phyloP scores from a whole-genome alignment of 768 basidiomycete genomes.

The Pisolithus tinctorius region DNA sequence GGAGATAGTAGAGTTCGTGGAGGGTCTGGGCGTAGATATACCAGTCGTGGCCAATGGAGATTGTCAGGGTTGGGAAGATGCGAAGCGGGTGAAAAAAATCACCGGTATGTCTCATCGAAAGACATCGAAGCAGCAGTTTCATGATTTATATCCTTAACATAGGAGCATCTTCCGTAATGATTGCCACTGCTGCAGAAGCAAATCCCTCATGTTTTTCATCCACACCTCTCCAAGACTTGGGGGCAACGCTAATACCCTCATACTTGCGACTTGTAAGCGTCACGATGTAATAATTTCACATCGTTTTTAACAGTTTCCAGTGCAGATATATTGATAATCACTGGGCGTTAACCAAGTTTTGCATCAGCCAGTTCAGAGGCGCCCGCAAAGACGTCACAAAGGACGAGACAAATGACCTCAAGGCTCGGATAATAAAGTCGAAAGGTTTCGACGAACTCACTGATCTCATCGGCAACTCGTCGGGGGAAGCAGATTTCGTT shows the following conservation, averaged over 20 bases:
- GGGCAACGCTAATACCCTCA: slow-evolving; percentile 59
- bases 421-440: slow-evolving; percentile 47
- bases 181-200: slow-evolving; percentile 89
- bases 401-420: slow-evolving; percentile 48
- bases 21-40: slow-evolving; percentile 64
- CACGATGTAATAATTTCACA: not conserved
- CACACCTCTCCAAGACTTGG: slow-evolving; percentile 61
- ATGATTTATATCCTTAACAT: not conserved
- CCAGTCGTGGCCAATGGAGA: slow-evolving; percentile 95
- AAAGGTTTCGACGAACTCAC: slow-evolving; percentile 56
- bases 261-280: slow-evolving; percentile 66
- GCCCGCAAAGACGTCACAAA: slow-evolving; percentile 50
- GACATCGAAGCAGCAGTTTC: not conserved
- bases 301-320: slow-evolving; percentile 30
- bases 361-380: slow-evolving; percentile 75
- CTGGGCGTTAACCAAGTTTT: slow-evolving; percentile 85
- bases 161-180: slow-evolving; percentile 92
- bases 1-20: slow-evolving; percentile 85
- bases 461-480: slow-evolving; percentile 45
- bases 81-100: slow-evolving; percentile 59
- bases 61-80: slow-evolving; percentile 73
- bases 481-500: slow-evolving; percentile 56
- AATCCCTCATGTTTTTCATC: slow-evolving; percentile 86
- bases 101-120: slow-evolving; percentile 50
- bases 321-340: slow-evolving; percentile 70